Conservation (phyloP, 495 filamentous ascomycete species). For the Aspergillus cavernicola region DNA sequence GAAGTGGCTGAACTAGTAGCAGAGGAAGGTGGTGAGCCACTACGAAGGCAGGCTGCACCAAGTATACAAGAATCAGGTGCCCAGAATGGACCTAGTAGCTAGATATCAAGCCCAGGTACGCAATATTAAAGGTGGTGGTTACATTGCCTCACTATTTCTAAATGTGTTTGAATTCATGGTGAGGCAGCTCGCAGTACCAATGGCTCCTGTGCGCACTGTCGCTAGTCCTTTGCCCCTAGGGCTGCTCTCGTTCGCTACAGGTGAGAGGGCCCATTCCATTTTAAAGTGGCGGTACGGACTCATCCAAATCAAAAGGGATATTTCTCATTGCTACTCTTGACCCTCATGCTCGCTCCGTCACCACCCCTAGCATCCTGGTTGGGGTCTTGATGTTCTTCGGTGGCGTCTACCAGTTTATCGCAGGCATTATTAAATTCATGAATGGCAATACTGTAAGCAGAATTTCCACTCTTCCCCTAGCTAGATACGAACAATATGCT, state of each 20-base stretch:
- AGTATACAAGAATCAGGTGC: no score
- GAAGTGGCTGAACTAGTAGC: no score
- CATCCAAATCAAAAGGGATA: not conserved
- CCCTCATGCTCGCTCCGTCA: not conserved
- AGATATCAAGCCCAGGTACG: no score
- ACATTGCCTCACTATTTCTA: no score
- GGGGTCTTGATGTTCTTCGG: slow-evolving; percentile 2
- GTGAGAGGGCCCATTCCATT: not conserved
- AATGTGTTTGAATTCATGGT: no score
- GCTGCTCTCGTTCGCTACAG: not conserved
- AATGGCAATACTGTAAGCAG: not conserved
- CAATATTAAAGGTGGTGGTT: no score
- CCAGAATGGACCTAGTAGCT: no score
- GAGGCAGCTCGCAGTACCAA: no score
- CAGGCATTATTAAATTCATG: not conserved
- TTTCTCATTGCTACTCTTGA: not conserved
- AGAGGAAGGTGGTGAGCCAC: no score
- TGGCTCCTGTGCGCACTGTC: no score
- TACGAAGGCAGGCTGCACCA: no score
- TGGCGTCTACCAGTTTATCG: not conserved
- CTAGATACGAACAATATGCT: not conserved
- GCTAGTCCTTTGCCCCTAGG: not conserved
- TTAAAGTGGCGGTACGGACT: not conserved
- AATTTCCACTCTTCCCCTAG: not conserved
- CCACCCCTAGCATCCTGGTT: not conserved